Percentiles rank a stretch among this genome's conserved stretches.
Conservation (phyloP, 176 grass and related monocot species). For the Lolium multiflorum region DNA sequence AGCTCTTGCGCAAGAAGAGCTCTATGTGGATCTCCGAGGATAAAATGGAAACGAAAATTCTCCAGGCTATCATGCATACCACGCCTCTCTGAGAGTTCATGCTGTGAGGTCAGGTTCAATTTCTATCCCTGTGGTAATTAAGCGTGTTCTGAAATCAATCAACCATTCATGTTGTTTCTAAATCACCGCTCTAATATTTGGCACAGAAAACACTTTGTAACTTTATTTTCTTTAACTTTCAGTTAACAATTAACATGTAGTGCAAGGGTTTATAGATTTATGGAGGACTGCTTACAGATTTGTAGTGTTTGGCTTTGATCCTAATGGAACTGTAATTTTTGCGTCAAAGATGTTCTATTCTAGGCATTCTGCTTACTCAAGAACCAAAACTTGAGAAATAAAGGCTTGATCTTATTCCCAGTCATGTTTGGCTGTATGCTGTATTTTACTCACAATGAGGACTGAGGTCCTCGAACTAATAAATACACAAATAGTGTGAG, state of each 20-base stretch:
- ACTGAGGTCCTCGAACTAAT: not conserved
- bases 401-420: not conserved
- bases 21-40: slow-evolving; percentile 68
- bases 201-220: not conserved
- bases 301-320: slow-evolving; percentile 4
- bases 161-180: not conserved
- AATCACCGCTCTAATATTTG: not conserved
- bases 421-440: not conserved
- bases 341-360: not conserved
- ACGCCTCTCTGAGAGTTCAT: slow-evolving; percentile 45
- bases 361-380: not conserved
- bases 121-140: not conserved
- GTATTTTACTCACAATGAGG: not conserved
- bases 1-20: slow-evolving; percentile 68
- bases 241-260: not conserved
- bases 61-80: slow-evolving; percentile 43
- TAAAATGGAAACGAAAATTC: slow-evolving; percentile 57
- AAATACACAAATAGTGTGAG: not conserved
- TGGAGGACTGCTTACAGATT: not conserved
- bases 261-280: not conserved
- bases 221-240: not conserved
- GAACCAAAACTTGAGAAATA: not conserved
- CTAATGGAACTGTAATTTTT: not conserved
- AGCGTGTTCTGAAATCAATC: not conserved
- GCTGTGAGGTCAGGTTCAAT: slow-evolving; percentile 29